phyloP scores from a whole-genome alignment of 2,329 filamentous ascomycete genomes.

The Fusarium sp. region DNA sequence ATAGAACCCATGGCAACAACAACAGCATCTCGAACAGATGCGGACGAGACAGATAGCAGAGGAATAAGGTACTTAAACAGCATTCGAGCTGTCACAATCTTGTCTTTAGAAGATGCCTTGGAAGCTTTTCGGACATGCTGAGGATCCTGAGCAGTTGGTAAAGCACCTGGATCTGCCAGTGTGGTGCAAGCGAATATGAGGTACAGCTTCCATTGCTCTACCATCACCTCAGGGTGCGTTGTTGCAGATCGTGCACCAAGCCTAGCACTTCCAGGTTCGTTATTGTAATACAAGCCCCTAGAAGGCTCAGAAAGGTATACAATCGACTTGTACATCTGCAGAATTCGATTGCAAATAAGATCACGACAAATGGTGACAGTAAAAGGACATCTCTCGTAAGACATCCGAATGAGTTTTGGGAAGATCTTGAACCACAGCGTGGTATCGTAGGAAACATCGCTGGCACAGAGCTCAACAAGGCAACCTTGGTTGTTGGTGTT shows the following conservation, averaged over 20 bases:
- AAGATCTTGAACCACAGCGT: constrained; percentile 99
- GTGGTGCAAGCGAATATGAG: constrained; percentile 98
- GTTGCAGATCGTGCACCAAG: constrained; percentile 69
- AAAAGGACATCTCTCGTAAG: constrained; percentile 90
- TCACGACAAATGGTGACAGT: constrained; percentile 92
- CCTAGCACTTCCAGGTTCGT: constrained; percentile 68
- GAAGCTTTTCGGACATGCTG: constrained; percentile 89
- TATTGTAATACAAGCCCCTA: constrained; percentile 73
- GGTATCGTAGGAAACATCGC: constrained; percentile 93
- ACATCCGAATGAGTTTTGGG: constrained; percentile 91
- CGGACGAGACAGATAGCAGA: constrained; percentile 82
- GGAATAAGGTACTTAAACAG: constrained; percentile 94
- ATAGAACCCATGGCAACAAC: constrained; percentile 94
- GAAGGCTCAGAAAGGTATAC: constrained; percentile 81
- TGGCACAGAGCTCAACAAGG: constrained; percentile 92
- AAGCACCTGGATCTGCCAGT: constrained; percentile 82
- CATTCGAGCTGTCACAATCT: constrained; percentile 87
- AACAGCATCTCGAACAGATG: constrained; percentile 88
- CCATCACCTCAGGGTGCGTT: constrained; percentile 84
- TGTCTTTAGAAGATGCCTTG: constrained; percentile 74
- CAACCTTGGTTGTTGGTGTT: constrained; percentile 87
- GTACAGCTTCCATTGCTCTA: constrained; percentile 99
- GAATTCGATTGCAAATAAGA: constrained; percentile 89
- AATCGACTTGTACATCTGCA: constrained; percentile 93
- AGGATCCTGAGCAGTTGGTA: constrained; percentile 63